phyloP scores from a whole-genome alignment of 306 rosid species.

The Rosa lucieae region DNA sequence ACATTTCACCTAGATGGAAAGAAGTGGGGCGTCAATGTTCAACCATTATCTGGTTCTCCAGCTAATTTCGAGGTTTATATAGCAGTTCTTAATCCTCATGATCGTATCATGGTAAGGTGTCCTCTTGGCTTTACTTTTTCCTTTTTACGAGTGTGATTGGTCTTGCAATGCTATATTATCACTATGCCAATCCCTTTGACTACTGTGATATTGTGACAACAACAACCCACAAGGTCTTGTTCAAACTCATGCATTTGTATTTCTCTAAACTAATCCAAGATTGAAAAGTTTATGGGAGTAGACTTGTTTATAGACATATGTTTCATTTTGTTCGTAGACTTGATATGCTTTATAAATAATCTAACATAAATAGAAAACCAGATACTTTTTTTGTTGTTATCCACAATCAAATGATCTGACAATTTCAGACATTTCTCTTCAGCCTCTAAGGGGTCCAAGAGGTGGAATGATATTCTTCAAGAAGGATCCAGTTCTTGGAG shows the following conservation, averaged over 20 bases:
- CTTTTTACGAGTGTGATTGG: not conserved
- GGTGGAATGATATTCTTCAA: slow-evolving; percentile 98
- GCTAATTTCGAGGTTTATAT: slow-evolving; percentile 96
- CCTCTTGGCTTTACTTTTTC: slow-evolving; percentile 16
- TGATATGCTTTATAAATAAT: not conserved
- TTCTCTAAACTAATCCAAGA: not conserved
- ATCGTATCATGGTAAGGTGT: slow-evolving; percentile 77
- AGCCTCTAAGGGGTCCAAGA: slow-evolving; percentile 95
- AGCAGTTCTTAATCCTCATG: slow-evolving; percentile 90
- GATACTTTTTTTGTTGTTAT: slow-evolving; percentile 12
- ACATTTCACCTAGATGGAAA: slow-evolving; percentile 72
- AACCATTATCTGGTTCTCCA: slow-evolving; percentile 93
- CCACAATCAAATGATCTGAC: slow-evolving; percentile 7
- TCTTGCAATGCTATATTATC: slow-evolving; percentile 12
- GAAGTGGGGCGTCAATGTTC: slow-evolving; percentile 96
- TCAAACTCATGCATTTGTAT: not conserved
- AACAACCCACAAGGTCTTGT: slow-evolving; percentile 90
- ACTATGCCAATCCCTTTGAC: slow-evolving; percentile 71
- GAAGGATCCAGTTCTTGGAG: slow-evolving; percentile 74
- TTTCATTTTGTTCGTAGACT: not conserved
- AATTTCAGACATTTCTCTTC: slow-evolving; percentile 28
- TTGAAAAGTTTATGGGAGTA: not conserved
- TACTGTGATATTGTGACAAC: slow-evolving; percentile 95
- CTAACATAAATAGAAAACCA: not conserved
- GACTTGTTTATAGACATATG: not conserved